Percentiles rank a stretch among this genome's conserved stretches.
phyloP scores from a whole-genome alignment of 495 filamentous ascomycete genomes.

The Neurospora hispaniola region DNA sequence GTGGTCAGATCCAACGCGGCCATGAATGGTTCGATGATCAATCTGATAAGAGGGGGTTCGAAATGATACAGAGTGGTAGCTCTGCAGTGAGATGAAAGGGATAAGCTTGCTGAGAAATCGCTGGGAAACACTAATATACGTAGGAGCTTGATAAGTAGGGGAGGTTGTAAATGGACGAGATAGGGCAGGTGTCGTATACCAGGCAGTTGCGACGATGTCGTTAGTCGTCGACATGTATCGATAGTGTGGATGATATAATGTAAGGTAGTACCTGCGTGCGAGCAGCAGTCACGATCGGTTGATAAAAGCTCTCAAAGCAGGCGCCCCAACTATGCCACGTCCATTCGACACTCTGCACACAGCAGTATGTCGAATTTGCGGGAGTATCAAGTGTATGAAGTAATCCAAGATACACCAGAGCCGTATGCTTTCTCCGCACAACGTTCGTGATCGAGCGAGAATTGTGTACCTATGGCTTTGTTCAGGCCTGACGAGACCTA shows the following conservation, averaged over 20 bases:
- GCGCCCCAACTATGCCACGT: not conserved
- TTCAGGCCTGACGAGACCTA: not conserved
- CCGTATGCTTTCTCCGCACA: not conserved
- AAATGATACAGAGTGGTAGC: not conserved
- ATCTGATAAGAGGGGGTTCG: not conserved
- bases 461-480: not conserved
- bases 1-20: not conserved
- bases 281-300: not conserved
- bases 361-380: not conserved
- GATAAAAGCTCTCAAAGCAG: not conserved
- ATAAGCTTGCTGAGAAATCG: not conserved
- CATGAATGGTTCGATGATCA: not conserved
- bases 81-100: not conserved
- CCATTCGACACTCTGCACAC: not conserved
- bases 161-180: not conserved
- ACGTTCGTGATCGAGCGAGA: not conserved
- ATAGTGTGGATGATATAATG: not conserved
- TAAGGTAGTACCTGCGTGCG: not conserved
- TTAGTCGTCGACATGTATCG: not conserved
- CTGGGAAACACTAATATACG: not conserved
- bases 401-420: not conserved
- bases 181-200: not conserved
- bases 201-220: not conserved
- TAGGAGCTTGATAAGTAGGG: not conserved
- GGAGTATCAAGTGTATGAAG: not conserved